Evolutionary conservation across 805 yeast species (phyloP), one percentile per base, ranked within the genome.

Genomic region (Candida anglica): DNA sequence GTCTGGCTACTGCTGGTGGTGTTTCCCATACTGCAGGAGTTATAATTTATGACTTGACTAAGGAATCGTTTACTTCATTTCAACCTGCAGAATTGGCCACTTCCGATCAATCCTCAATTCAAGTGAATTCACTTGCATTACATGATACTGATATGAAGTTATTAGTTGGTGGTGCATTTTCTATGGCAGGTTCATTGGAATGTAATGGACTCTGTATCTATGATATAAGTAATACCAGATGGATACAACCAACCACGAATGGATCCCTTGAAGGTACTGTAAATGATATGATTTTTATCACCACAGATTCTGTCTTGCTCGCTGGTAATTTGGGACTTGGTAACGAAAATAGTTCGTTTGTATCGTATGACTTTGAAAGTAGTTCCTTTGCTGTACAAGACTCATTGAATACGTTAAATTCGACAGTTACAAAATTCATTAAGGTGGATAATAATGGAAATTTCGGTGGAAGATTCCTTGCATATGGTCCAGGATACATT

Each of bases 131-230:
- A 4, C 46, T 67, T 34, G 69, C 53, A 4, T 49, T 53, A 22
- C 56, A 58, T 38, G 67, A 62, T 28, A 46, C 49, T 17, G 50
- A 44, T 5, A 42, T 50, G n/a, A 44, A 50, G 32, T 57, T 87
- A 18, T 64, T 80, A 19, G 85, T 85, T 9, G 95, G 84, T 25
- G 96, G 97, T 16, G 66, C 72, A 27, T 87, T 85, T 51, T 71
- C 67, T 15, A 52, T 65, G 15, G 79, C 84, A 2, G 80, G 82
- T 0, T 60, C 75, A 4, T 58, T 71, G 20, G 55, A 60, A 17
- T 88, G 96, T 56, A 53, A 65, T 2, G 71, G 76, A 1, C 56
- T 89, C 23, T 88, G 96, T 53, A 58, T 81, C 22, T 86, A 75
- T 51, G 80, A 81, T 46, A 53, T 77, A 40, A 50, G 57, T 3